Base-by-base conservation (phyloP, 2,329 filamentous ascomycete species). In the Colletotrichum caudatum region DNA sequence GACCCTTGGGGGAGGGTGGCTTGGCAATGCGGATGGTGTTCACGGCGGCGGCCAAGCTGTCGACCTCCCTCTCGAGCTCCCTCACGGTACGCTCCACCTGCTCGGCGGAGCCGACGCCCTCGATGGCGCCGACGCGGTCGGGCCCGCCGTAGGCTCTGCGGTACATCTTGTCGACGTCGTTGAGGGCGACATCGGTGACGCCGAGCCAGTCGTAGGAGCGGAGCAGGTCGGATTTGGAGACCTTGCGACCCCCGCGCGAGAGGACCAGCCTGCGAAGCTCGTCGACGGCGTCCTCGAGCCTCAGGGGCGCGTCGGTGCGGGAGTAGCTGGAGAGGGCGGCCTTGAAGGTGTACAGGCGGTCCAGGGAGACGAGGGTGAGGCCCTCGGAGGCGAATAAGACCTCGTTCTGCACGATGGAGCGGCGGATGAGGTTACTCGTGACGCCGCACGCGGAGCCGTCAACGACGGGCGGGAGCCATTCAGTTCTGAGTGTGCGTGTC, bases 331-430 rank as follows among this genome's bases (percentile, higher is more conserved):
- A 84, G 14, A 92, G 83, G 1, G 89, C 88, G 58, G 84, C 83
- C 78, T 91, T 91, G 81, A 92, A 89, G 53, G 87, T 89, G 80
- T 91, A 92, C 57, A 91, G 79, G 61, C 88, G 84, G 78, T 92
- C 90, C 14, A 91, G 83, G 0, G 88, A 85, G 18, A 91, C 78
- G 9, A 92, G 80, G 0, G 86, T 90, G 14, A 92, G 82, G 23
- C 89, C 88, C 35, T 88, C 86, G 2, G 87, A 85, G 2, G 85
- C 85, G 82, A 90, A 92, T 64, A 92, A 82, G 33, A 89, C 79
- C 69, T 90, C 87, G 76, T 91, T 89, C 75, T 92, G 90, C 51
- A 81, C 76, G 35, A 90, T 81, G 37, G 89, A 91, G 68, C 86
- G 84, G 65, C 84, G 83, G 59, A 91, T 82, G 20, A 92, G 82